phyloP scores from a whole-genome alignment of 2,329 filamentous ascomycete species.

The Cyphellophora attinorum region DNA sequence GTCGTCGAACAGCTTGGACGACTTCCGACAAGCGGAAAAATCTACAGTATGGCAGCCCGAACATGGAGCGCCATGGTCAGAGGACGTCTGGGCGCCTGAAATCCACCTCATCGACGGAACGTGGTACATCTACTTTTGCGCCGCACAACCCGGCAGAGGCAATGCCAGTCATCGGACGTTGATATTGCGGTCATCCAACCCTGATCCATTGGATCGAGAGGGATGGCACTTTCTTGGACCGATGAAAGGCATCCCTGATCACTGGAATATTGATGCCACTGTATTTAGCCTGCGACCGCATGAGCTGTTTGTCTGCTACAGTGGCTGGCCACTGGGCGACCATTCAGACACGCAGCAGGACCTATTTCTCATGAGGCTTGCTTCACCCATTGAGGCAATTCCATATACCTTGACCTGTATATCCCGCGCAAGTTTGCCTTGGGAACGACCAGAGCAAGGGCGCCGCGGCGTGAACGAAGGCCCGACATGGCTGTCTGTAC shows the following conservation, averaged over 20 bases:
- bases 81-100: slow-evolving; percentile 47
- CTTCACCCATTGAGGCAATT: slow-evolving; percentile 9
- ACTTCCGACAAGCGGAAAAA: slow-evolving; percentile 21
- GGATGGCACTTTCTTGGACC: slow-evolving; percentile 16
- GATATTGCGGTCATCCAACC: slow-evolving; percentile 8
- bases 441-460: slow-evolving; percentile 16
- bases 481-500: slow-evolving; percentile 12
- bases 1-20: slow-evolving; percentile 22
- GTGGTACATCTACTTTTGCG: slow-evolving; percentile 44
- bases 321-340: slow-evolving; percentile 17
- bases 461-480: slow-evolving; percentile 18
- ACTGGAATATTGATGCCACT: slow-evolving; percentile 18
- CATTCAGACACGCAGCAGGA: slow-evolving; percentile 17
- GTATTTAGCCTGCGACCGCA: slow-evolving; percentile 9
- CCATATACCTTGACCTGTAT: slow-evolving; percentile 8
- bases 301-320: slow-evolving; percentile 15
- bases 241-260: slow-evolving; percentile 15
- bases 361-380: slow-evolving; percentile 14
- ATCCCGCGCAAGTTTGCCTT: slow-evolving; percentile 10
- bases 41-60: slow-evolving; percentile 28
- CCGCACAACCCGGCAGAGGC: slow-evolving; percentile 12
- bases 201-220: slow-evolving; percentile 13
- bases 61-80: slow-evolving; percentile 32
- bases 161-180: slow-evolving; percentile 15
- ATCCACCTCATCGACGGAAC: slow-evolving; percentile 40